phyloP scores from a whole-genome alignment of 2,329 filamentous ascomycete species.

The Fusarium oxysporum region DNA sequence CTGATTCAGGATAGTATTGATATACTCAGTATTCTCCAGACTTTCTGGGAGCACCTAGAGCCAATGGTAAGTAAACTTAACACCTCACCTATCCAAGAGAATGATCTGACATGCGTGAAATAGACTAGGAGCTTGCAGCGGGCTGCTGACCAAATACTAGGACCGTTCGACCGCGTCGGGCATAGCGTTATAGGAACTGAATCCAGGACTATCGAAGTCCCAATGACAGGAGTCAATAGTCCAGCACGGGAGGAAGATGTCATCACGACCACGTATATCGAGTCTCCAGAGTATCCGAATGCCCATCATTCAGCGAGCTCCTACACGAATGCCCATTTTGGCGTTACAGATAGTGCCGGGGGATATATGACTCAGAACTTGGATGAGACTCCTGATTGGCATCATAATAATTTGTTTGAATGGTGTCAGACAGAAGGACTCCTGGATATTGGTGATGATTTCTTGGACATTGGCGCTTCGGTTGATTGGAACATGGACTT shows the following conservation, averaged over 20 bases:
- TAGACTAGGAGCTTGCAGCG: neutral
- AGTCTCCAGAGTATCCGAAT: neutral
- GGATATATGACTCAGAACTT: neutral
- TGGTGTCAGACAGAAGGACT: neutral
- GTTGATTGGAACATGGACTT: neutral
- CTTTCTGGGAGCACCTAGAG: neutral
- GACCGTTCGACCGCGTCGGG: accelerated
- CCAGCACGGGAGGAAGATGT: neutral
- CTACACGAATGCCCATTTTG: neutral
- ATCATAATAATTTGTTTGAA: neutral
- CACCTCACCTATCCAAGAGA: accelerated
- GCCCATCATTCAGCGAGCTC: too few species aligned
- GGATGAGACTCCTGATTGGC: neutral
- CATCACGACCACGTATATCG: neutral
- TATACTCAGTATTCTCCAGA: neutral
- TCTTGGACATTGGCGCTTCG: neutral
- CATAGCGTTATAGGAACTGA: neutral
- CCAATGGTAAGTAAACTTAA: neutral
- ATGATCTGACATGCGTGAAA: accelerated
- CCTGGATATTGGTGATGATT: neutral
- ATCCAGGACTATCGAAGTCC: neutral
- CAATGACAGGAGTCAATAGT: neutral
- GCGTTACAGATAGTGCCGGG: neutral
- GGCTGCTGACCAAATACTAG: neutral
- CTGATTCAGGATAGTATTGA: neutral